These are phyloP conservation scores for Sabuloglossum arenarium DNA, from an alignment of 495 filamentous ascomycete genomes.

Conservation along the genomic window DNA sequence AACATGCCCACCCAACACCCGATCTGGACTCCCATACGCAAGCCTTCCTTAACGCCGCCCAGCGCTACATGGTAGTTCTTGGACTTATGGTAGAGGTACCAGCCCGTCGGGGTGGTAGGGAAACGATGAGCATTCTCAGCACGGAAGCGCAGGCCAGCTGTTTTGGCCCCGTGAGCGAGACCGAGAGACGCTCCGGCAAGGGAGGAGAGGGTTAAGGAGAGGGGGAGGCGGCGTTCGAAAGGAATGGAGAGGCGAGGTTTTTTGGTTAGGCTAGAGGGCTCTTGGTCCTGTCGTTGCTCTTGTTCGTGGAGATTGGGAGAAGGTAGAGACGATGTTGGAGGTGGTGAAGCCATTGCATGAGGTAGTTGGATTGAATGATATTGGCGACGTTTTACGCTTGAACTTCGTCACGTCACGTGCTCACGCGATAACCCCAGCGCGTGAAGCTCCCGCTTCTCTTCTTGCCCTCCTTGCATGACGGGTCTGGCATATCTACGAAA, in stretches of 20 bases:
- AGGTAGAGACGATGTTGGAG: not conserved
- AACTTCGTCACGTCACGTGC: not conserved
- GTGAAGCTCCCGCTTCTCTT: not conserved
- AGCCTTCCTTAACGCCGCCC: conserved; percentile 54
- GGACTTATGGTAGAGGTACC: conserved; percentile 94
- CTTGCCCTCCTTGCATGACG: not conserved
- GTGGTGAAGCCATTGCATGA: not conserved
- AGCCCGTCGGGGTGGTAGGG: conserved; percentile 57
- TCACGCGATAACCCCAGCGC: not conserved
- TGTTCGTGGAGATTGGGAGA: not conserved
- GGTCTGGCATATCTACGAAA: not conserved
- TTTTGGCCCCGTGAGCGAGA: conserved; percentile 46
- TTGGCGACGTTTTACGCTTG: not conserved
- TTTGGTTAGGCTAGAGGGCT: not conserved
- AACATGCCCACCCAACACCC: conserved; percentile 43
- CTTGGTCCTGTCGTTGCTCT: not conserved
- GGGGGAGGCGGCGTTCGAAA: conserved; percentile 39
- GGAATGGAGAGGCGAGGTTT: conserved; percentile 39
- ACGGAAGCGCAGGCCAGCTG: conserved; percentile 59
- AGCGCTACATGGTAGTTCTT: conserved; percentile 75
- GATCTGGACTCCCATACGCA: conserved; percentile 53
- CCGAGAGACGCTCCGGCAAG: conserved; percentile 48
- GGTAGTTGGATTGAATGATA: not conserved
- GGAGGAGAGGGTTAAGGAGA: conserved; percentile 36
- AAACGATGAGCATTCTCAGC: conserved; percentile 90